Percentiles rank a stretch among this genome's conserved stretches.
Conservation (phyloP, 2,329 filamentous ascomycete species). For the Monascus ruber region DNA sequence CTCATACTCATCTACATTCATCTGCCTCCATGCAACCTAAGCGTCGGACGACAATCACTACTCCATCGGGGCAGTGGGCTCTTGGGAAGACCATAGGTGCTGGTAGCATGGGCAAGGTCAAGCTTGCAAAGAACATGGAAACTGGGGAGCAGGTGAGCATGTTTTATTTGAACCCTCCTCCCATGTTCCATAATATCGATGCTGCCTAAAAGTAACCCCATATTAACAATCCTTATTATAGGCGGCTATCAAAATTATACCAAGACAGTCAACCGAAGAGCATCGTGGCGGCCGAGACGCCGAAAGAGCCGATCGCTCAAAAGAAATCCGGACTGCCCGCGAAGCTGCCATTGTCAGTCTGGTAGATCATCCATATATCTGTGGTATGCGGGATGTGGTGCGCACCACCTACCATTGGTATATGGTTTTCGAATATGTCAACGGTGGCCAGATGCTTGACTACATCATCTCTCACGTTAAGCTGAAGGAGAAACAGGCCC, state of each 20-base stretch:
- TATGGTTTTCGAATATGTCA: constrained; percentile 99
- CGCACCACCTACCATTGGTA: constrained; percentile 98
- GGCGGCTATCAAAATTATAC: constrained; percentile 97
- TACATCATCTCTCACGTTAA: constrained; percentile 98
- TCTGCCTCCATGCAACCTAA: constrained; percentile 31
- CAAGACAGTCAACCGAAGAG: constrained; percentile 78
- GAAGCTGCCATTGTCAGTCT: constrained; percentile 95
- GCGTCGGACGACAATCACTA: constrained; percentile 71
- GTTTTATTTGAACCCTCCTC: background rate
- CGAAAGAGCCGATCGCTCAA: constrained; percentile 87
- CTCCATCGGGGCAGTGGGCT: constrained; percentile 84
- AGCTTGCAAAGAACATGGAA: constrained; percentile 81
- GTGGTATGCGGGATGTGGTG: constrained; percentile 87
- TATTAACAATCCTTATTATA: constrained; percentile 24
- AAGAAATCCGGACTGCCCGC: constrained; percentile 86
- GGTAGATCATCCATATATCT: constrained; percentile 89
- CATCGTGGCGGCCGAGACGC: constrained; percentile 60
- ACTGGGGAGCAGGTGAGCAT: constrained; percentile 71
- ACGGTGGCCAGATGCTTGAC: constrained; percentile 97
- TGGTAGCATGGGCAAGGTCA: constrained; percentile 98
- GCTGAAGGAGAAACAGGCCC: constrained; percentile 93
- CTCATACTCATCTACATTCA: constrained; percentile 31
- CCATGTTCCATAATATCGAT: too few species aligned
- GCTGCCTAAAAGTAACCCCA: background rate
- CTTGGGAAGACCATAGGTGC: constrained; percentile 94